phyloP scores from a whole-genome alignment of 2,329 filamentous ascomycete species.

The Ploettnerulaceae sp. region DNA sequence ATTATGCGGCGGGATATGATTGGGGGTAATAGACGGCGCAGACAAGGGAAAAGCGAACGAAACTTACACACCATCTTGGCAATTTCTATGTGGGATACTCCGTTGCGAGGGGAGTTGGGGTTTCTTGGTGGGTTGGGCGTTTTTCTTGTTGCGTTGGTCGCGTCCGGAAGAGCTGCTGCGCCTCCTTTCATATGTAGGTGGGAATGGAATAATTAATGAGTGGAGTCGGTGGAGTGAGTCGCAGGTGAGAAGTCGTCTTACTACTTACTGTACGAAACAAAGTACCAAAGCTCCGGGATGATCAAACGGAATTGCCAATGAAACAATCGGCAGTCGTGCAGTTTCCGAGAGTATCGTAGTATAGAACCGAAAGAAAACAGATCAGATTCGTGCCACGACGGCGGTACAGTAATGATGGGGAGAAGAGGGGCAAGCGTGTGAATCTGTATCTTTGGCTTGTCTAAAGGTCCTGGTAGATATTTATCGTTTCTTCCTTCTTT shows the following conservation, averaged over 20 bases:
- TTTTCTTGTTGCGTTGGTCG: conserved; percentile 5
- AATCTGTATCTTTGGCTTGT: too few relatives aligned
- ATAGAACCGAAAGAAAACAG: neutral
- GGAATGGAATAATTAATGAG: too few relatives aligned
- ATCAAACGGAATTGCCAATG: conserved; percentile 6
- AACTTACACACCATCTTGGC: conserved; percentile 30
- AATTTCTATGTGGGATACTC: conserved; percentile 7
- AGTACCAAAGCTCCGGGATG: conserved; percentile 2
- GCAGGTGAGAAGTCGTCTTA: too few relatives aligned
- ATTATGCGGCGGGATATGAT: conserved; percentile 1
- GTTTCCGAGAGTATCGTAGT: neutral
- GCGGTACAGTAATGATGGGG: neutral
- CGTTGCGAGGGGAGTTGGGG: neutral
- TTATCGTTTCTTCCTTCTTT: neutral
- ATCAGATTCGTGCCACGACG: conserved; percentile 1
- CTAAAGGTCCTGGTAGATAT: too few relatives aligned
- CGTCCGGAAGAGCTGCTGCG: conserved; percentile 12
- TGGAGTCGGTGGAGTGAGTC: too few relatives aligned
- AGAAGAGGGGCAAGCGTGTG: too few relatives aligned
- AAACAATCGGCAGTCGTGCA: conserved; percentile 5
- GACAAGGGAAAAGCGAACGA: conserved; percentile 4
- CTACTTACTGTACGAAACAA: too few relatives aligned
- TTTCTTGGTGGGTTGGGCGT: too few relatives aligned
- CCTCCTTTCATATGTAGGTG: conserved; percentile 10
- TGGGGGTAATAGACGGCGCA: neutral